A percentile compares a stretch with the other conserved stretches of the same genome.
phyloP scores from a whole-genome alignment of 768 basidiomycete species.

The Rhodotorula toruloides region DNA sequence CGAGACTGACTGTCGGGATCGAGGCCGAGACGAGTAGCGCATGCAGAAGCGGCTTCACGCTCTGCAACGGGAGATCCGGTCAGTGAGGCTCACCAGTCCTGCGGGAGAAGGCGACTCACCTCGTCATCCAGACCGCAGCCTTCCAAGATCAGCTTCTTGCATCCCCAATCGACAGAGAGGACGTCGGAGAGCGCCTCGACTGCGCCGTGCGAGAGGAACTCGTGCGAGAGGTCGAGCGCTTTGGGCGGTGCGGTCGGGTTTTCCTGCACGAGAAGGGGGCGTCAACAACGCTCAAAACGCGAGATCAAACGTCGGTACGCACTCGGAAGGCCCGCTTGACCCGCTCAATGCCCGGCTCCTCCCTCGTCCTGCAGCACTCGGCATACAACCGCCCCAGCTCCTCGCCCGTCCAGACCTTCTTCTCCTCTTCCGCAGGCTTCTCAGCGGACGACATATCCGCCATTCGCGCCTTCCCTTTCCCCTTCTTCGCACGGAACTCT shows the following conservation, averaged over 20 bases:
- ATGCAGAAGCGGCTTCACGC: conserved; percentile 82
- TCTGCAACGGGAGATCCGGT: conserved; percentile 48
- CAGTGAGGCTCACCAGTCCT: no score
- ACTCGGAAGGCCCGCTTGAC: conserved; percentile 29
- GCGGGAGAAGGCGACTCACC: conserved; percentile 52
- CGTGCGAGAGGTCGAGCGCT: conserved; percentile 71
- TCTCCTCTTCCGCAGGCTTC: conserved; percentile 38
- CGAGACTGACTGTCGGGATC: conserved; percentile 74
- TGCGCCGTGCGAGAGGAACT: conserved; percentile 63
- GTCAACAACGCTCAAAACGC: conserved; percentile 6
- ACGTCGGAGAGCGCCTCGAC: conserved; percentile 84
- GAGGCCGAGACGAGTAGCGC: conserved; percentile 76
- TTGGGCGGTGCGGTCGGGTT: conserved; percentile 56
- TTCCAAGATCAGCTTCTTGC: conserved; percentile 74
- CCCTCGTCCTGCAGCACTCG: conserved; percentile 45
- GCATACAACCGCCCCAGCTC: conserved; percentile 62
- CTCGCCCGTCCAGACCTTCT: conserved; percentile 78
- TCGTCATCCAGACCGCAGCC: conserved; percentile 82
- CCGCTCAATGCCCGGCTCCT: conserved; percentile 45
- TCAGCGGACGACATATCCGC: conserved; percentile 43
- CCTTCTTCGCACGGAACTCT: conserved; percentile 65
- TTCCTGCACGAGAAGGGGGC: conserved; percentile 46
- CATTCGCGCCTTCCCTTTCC: conserved; percentile 52
- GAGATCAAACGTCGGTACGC: conserved; percentile 14
- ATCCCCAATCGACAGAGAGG: conserved; percentile 85